Percentiles rank a stretch among this genome's conserved stretches.
phyloP scores from a whole-genome alignment of 495 filamentous ascomycete species.

The Aspergillus diversus region DNA sequence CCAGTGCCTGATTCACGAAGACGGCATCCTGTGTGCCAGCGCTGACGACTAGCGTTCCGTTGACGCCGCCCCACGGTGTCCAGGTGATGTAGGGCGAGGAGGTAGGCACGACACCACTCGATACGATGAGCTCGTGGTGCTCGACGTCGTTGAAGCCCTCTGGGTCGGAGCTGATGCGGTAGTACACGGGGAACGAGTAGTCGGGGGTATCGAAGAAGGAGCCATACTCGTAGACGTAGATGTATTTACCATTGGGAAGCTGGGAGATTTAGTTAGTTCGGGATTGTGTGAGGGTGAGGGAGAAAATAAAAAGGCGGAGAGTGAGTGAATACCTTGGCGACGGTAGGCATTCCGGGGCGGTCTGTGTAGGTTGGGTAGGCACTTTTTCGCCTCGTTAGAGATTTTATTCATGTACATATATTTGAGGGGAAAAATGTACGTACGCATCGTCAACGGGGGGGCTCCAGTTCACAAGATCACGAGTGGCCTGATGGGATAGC shows the following conservation, averaged over 20 bases:
- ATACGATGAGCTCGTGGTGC: slow-evolving; percentile 47
- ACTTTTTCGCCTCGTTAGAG: slow-evolving; percentile 22
- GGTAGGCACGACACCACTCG: slow-evolving; percentile 53
- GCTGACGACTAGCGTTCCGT: slow-evolving; percentile 63
- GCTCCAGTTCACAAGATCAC: slow-evolving; percentile 61
- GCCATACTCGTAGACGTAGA: slow-evolving; percentile 67
- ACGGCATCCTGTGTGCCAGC: slow-evolving; percentile 52
- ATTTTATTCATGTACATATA: background rate
- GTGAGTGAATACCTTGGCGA: slow-evolving; percentile 40
- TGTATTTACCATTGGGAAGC: slow-evolving; percentile 63
- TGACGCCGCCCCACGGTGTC: slow-evolving; percentile 54
- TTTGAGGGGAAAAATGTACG: background rate
- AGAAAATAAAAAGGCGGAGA: background rate
- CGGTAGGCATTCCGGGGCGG: slow-evolving; percentile 69
- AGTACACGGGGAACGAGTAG: slow-evolving; percentile 62
- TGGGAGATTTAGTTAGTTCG: slow-evolving; percentile 21
- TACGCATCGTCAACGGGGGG: slow-evolving; percentile 63
- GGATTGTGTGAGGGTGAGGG: background rate
- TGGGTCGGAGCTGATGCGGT: slow-evolving; percentile 54
- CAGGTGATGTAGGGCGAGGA: slow-evolving; percentile 60
- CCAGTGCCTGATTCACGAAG: slow-evolving; percentile 61
- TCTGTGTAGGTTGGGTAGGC: slow-evolving; percentile 60
- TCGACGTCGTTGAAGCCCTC: slow-evolving; percentile 51
- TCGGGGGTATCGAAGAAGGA: slow-evolving; percentile 47
- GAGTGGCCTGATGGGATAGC: slow-evolving; percentile 61